Evolutionary conservation across 106 monocot genomes (phyloP), one percentile per base, ranked within the genome.

Genomic region (Dendrobium catenatum): DNA sequence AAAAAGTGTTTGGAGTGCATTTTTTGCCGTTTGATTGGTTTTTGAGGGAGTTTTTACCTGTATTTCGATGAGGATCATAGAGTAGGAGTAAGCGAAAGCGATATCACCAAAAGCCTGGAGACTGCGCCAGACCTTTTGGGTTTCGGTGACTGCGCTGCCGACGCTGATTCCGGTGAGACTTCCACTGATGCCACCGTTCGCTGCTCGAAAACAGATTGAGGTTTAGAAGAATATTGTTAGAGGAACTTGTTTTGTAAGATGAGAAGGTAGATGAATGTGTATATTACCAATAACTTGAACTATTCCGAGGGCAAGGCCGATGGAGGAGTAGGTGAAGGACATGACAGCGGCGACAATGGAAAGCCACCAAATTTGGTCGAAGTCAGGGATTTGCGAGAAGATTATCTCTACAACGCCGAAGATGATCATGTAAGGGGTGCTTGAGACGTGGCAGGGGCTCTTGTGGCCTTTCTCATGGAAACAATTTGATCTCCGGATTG

Each of bases 31-130:
- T 70, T 31, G 37, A 70, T 37, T 18, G 31, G n/a, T 19, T 7
- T 9, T 11, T 2, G 42, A 74, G 2, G 58, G 33, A 41, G 18
- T 4, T 5, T 19, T 19, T 81, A 88, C 91, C 84, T 91, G 88
- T 48, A 91, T 91, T 55, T 91, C 91, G 64, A 91, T 91, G 85
- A 91, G 91, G 55, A 91, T 88, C 51, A 89, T 85, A 41, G 91
- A 91, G 87, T 87, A 91, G 40, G 91, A 89, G 81, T 91, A 91
- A 42, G 91, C 91, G 31, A 91, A 91, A 56, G 91, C 91, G 5
- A 91, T 91, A 80, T 91, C 83, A 18, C 91, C 91, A 41, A 91
- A 83, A 17, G 91, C 88, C 56, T 91, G 89, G 64, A 91, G 81
- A 55, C 83, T 87, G 4, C 91, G 73, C 91, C 88, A 89, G 4